These are phyloP conservation scores for Lyophyllum decastes DNA, from an alignment of 768 basidiomycete genomes.

Conservation along the genomic window DNA sequence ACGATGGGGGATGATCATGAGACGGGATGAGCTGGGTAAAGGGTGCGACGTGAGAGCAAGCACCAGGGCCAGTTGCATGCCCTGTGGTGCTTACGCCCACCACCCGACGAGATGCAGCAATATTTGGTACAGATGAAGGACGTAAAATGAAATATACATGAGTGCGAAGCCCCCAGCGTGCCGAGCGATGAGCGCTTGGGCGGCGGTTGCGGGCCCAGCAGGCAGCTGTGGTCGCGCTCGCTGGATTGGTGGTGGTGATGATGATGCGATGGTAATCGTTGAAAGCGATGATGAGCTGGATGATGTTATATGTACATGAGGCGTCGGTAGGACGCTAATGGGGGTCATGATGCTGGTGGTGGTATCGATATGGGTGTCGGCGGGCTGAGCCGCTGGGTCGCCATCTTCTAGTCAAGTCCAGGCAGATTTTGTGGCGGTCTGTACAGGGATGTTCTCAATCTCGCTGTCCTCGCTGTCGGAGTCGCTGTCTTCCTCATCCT, in stretches of 20 bases:
- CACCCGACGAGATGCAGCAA: constrained; percentile 24
- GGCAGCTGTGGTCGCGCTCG: constrained; percentile 14
- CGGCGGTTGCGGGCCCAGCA: constrained; percentile 13
- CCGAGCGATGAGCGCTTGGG: constrained; percentile 16
- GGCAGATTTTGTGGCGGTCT: constrained; percentile 21
- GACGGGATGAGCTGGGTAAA: background rate
- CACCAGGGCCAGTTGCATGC: background rate
- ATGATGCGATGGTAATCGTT: constrained; percentile 1
- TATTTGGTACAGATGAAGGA: constrained; percentile 25
- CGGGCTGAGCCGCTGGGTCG: constrained; percentile 1
- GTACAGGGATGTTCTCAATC: constrained; percentile 38
- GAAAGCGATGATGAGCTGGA: constrained; percentile 2
- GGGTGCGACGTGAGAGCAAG: constrained; percentile 8
- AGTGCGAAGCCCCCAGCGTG: constrained; percentile 21
- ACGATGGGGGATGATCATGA: background rate
- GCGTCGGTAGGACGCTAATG: constrained; percentile 1
- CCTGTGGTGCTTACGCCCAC: background rate
- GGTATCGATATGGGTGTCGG: constrained; percentile 10
- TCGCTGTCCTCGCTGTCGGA: constrained; percentile 42
- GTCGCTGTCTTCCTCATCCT: constrained; percentile 27
- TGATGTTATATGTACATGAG: constrained; percentile 12
- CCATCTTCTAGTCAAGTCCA: constrained; percentile 23
- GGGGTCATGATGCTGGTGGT: constrained; percentile 16
- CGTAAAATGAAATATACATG: constrained; percentile 22
- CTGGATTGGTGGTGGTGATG: background rate